Percentiles rank a stretch among this genome's conserved stretches.
These are phyloP conservation scores for Fraxinus quadrangulata DNA, from an alignment of 257 asterid species.

Conservation along the genomic window DNA sequence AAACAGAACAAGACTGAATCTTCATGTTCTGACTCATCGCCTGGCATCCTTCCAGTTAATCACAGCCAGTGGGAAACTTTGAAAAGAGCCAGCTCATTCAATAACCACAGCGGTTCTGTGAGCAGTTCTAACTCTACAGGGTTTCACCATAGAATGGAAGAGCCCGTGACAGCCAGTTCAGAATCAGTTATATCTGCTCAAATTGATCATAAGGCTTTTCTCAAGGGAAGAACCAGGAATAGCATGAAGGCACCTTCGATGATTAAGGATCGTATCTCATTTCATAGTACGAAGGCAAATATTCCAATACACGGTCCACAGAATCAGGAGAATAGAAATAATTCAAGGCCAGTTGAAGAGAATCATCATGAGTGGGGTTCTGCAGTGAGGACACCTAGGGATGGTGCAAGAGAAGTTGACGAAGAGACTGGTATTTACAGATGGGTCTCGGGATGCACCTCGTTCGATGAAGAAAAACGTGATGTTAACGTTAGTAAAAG, in stretches of 20 bases:
- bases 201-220: constrained; percentile 28
- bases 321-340: not conserved
- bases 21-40: constrained; percentile 49
- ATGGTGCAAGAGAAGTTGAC: not conserved
- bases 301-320: not conserved
- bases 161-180: constrained; percentile 39
- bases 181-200: constrained; percentile 41
- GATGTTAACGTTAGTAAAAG: constrained; percentile 12
- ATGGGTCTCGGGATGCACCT: not conserved
- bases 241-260: constrained; percentile 24
- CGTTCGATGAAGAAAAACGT: constrained; percentile 7
- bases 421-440: not conserved
- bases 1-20: constrained; percentile 47
- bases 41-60: constrained; percentile 27
- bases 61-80: constrained; percentile 31
- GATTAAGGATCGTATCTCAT: constrained; percentile 14
- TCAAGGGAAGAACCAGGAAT: constrained; percentile 29
- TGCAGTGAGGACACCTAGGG: constrained; percentile 3
- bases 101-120: constrained; percentile 31
- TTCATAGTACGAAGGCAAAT: constrained; percentile 20
- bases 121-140: constrained; percentile 36
- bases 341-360: constrained; percentile 13
- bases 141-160: constrained; percentile 33
- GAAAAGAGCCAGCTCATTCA: constrained; percentile 33
- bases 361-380: constrained; percentile 1